A percentile compares a stretch with the other conserved stretches of the same genome.
These are phyloP conservation scores for Chrysoporthe deuterocubensis DNA, from an alignment of 2,329 filamentous ascomycete species.

Conservation along the genomic window DNA sequence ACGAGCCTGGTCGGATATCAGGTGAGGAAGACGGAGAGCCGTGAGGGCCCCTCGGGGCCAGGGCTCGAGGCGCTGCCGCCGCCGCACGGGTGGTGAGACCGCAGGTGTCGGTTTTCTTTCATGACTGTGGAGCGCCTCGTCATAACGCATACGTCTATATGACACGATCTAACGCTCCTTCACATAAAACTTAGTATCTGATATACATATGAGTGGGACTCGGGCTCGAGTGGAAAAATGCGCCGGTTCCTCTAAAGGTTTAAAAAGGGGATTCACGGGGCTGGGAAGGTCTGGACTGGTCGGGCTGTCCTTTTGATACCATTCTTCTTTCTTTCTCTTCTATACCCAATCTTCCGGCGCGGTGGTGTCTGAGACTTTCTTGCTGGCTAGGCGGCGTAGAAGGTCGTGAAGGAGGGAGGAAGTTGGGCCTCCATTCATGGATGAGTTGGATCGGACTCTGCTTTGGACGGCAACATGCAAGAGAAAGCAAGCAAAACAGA, in stretches of 20 bases:
- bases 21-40: conserved; percentile 41
- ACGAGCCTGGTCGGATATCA: conserved; percentile 54
- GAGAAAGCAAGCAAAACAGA: not conserved
- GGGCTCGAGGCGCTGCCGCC: conserved; percentile 23
- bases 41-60: conserved; percentile 34
- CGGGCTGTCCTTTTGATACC: conserved; percentile 26
- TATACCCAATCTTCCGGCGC: conserved; percentile 24
- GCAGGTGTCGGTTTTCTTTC: conserved; percentile 6
- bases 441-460: not conserved
- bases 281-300: conserved; percentile 5
- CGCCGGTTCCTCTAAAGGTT: not conserved
- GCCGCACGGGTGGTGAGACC: not conserved
- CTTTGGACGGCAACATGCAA: not conserved
- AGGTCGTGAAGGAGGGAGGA: not conserved
- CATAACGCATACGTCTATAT: not conserved
- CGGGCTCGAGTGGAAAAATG: not conserved
- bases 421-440: not conserved
- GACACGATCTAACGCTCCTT: conserved; percentile 1
- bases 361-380: conserved; percentile 14
- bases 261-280: not conserved
- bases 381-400: not conserved
- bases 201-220: not conserved
- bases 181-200: conserved; percentile 8
- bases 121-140: not conserved
- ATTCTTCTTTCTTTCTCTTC: conserved; percentile 19